A percentile compares a stretch with the other conserved stretches of the same genome.
Evolutionary conservation across 768 basidiomycete genomes (phyloP).

Genomic region (Nidularia pulvinata): DNA sequence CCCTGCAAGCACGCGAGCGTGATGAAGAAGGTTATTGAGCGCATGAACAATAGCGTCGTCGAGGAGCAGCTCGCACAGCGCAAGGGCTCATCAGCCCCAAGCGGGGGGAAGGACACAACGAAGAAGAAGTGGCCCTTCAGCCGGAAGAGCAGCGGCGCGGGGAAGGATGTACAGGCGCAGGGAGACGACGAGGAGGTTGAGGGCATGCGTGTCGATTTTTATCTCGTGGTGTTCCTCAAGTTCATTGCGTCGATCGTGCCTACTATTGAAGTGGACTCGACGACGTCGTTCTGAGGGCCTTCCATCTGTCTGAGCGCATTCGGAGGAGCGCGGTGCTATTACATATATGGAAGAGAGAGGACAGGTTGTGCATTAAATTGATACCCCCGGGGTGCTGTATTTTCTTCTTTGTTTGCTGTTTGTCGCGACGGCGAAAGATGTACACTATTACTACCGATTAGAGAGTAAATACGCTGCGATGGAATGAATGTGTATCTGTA

Average conservation of each 20-base stretch:
- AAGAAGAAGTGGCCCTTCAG: slow-evolving; percentile 90
- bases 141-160: slow-evolving; percentile 65
- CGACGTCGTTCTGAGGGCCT: slow-evolving; percentile 59
- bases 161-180: slow-evolving; percentile 39
- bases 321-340: too few relatives aligned
- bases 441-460: slow-evolving; percentile 5
- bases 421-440: slow-evolving; percentile 20
- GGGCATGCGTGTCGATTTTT: slow-evolving; percentile 97
- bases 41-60: slow-evolving; percentile 91
- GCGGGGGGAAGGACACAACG: slow-evolving; percentile 33
- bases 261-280: slow-evolving; percentile 98
- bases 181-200: slow-evolving; percentile 72
- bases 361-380: neutral
- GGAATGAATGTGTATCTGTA: neutral
- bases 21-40: slow-evolving; percentile 99
- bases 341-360: too few relatives aligned
- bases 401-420: neutral
- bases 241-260: slow-evolving; percentile 98
- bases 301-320: neutral
- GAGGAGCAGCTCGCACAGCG: slow-evolving; percentile 79
- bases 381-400: neutral
- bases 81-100: slow-evolving; percentile 32
- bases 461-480: neutral
- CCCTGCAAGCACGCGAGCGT: slow-evolving; percentile 99
- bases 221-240: slow-evolving; percentile 98